These are phyloP conservation scores for Globisporangium lucens DNA, from an alignment of 352 stramenopile genomes.

Conservation along the genomic window DNA sequence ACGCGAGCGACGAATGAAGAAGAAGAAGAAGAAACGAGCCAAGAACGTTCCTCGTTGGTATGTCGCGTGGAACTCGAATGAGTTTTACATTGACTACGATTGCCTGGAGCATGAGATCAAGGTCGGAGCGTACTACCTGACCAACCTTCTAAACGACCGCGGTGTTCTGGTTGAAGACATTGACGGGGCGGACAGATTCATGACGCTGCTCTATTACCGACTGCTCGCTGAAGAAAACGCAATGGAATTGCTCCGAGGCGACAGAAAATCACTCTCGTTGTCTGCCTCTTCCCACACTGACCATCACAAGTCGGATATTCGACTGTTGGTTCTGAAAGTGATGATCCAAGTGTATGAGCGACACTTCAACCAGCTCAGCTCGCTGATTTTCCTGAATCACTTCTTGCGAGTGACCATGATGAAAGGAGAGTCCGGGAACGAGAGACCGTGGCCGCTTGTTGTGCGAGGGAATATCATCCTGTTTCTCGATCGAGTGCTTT, in stretches of 20 bases:
- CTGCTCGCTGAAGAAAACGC: conserved; percentile 67
- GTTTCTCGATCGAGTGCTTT: conserved; percentile 79
- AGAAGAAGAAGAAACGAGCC: conserved; percentile 68
- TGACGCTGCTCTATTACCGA: conserved; percentile 86
- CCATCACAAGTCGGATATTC: conserved; percentile 66
- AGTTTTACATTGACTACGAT: conserved; percentile 78
- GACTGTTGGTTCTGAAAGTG: conserved; percentile 78
- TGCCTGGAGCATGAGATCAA: conserved; percentile 74
- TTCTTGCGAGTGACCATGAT: conserved; percentile 82
- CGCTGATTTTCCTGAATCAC: conserved; percentile 82
- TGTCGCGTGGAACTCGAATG: conserved; percentile 84
- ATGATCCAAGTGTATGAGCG: conserved; percentile 88
- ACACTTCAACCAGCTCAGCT: conserved; percentile 70
- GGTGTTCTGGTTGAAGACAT: conserved; percentile 80
- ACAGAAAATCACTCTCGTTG: conserved; percentile 23
- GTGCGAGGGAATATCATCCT: conserved; percentile 83
- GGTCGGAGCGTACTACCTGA: conserved; percentile 82
- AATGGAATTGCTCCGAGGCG: conserved; percentile 5
- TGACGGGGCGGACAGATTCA: conserved; percentile 71
- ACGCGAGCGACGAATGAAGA: conserved; percentile 29
- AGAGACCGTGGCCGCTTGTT: conserved; percentile 63
- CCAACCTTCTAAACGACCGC: conserved; percentile 77
- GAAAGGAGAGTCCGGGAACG: conserved; percentile 34
- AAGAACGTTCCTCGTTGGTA: conserved; percentile 80
- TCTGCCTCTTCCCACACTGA: conserved; percentile 29